Evolutionary conservation across 495 filamentous ascomycete species (phyloP).

Genomic region (Hyphodiscus hymeniophilus): DNA sequence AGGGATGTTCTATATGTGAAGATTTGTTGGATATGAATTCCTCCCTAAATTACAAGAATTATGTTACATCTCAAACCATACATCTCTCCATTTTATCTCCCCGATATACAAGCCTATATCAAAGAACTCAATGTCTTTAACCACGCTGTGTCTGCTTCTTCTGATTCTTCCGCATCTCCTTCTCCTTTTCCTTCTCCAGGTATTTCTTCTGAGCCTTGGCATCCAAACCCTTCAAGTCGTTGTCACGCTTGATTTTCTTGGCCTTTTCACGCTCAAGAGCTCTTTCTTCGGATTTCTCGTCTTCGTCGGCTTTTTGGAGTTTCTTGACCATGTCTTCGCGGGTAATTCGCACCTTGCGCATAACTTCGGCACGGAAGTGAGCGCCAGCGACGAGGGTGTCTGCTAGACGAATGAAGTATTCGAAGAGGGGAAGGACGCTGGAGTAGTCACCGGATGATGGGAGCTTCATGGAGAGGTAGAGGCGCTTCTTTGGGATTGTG

Average conservation of each 20-base stretch:
- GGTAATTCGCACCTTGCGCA: constrained; percentile 68
- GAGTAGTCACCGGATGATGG: constrained; percentile 55
- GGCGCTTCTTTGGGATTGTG: constrained; percentile 73
- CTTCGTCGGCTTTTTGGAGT: constrained; percentile 73
- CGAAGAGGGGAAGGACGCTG: constrained; percentile 65
- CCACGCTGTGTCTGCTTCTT: constrained; percentile 53
- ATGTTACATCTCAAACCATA: too few species aligned
- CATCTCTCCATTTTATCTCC: too few species aligned
- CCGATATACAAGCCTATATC: too few species aligned
- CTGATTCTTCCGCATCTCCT: constrained; percentile 61
- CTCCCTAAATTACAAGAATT: too few species aligned
- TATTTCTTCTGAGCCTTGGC: constrained; percentile 95
- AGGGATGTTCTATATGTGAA: too few species aligned
- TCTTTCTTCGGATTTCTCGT: constrained; percentile 91
- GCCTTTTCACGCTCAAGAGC: constrained; percentile 66
- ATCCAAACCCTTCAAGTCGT: constrained; percentile 68
- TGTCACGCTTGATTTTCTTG: constrained; percentile 91
- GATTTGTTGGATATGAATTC: too few species aligned
- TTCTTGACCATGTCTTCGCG: constrained; percentile 78
- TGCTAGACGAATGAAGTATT: constrained; percentile 73
- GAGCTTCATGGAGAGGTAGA: constrained; percentile 67
- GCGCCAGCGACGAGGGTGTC: constrained; percentile 68
- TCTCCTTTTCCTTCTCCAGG: constrained; percentile 82
- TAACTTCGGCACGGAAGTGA: constrained; percentile 84
- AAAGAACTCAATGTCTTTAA: background rate